Base-by-base conservation (phyloP, 2,329 filamentous ascomycete genomes). In the Scleromitrula shiraiana region DNA sequence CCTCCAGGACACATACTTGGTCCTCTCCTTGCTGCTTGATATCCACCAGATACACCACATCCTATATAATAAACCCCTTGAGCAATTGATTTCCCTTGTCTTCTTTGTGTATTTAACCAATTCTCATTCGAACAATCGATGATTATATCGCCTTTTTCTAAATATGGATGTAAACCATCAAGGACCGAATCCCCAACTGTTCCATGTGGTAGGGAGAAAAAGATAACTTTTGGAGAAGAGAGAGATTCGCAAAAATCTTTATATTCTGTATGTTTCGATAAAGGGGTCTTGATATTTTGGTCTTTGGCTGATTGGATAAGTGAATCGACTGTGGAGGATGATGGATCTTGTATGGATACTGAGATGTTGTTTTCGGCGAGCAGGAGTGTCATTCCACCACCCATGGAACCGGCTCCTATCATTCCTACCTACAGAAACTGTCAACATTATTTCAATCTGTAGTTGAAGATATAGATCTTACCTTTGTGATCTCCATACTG, bases 71-170 rank as follows among this genome's bases (percentile, higher is more conserved):
- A 69, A n/a, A 86, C 72, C 0, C 78, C 80, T 20, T 75, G 70
- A 0, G 70, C 66, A 2, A 71, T 68, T 35, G 79, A 73, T 47
- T 77, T 74, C 24, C 69, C 68, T 57, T 85, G 82, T 32, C 81
- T 68, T 9, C 78, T 63, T 59, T 87, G 77, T 0, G 82, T 86
- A 39, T 76, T 78, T 29, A 72, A 65, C 64, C 78, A 85, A 59
- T 83, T 71, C 63, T 87, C 82, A 57, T 86, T 87, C 0, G 77
- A 78, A 8, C 77, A 79, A 59, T 86, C 82, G 26, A 87, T 70
- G 46, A 87, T 78, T 43, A 86, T 77, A 59, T 87, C 82, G 12
- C 76, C 77, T 37, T 68, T 68, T 15, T 72, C 69, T 3, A 87
- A 66, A 51, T 76, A 80, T 49, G 46, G 68, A 65, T 48, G 45